Conservation (phyloP, 257 asterid species). For the Phtheirospermum japonicum region DNA sequence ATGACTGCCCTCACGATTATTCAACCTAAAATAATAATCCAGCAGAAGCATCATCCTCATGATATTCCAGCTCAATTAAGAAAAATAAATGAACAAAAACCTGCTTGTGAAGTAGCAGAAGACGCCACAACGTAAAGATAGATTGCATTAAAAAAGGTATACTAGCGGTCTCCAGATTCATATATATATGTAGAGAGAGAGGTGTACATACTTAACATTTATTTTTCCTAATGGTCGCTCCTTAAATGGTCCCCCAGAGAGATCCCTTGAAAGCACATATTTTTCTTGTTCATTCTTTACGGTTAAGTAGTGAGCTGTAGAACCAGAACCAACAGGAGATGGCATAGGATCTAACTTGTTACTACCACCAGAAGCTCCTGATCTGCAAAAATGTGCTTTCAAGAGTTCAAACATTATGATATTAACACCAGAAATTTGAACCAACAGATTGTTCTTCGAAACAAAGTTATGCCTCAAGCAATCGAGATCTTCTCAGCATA, state of each 20-base stretch:
- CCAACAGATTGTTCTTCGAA: slow-evolving; percentile 4
- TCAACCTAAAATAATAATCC: slow-evolving; percentile 52
- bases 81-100: background rate
- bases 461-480: slow-evolving; percentile 17
- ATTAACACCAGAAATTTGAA: slow-evolving; percentile 17
- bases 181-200: slow-evolving; percentile 7
- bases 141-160: background rate
- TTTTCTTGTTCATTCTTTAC: slow-evolving; percentile 79
- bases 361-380: slow-evolving; percentile 53
- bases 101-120: slow-evolving; percentile 6
- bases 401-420: slow-evolving; percentile 3
- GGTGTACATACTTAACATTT: slow-evolving; percentile 61
- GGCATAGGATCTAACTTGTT: slow-evolving; percentile 61
- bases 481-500: background rate
- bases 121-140: background rate
- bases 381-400: slow-evolving; percentile 44
- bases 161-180: background rate
- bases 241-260: slow-evolving; percentile 40
- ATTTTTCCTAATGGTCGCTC: slow-evolving; percentile 70
- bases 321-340: slow-evolving; percentile 38
- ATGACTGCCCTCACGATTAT: slow-evolving; percentile 59
- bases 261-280: slow-evolving; percentile 44
- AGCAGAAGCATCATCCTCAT: slow-evolving; percentile 21
- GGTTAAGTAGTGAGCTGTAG: slow-evolving; percentile 41
- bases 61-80: slow-evolving; percentile 14